phyloP scores from a whole-genome alignment of 768 basidiomycete species.

The Naematelia encephala region DNA sequence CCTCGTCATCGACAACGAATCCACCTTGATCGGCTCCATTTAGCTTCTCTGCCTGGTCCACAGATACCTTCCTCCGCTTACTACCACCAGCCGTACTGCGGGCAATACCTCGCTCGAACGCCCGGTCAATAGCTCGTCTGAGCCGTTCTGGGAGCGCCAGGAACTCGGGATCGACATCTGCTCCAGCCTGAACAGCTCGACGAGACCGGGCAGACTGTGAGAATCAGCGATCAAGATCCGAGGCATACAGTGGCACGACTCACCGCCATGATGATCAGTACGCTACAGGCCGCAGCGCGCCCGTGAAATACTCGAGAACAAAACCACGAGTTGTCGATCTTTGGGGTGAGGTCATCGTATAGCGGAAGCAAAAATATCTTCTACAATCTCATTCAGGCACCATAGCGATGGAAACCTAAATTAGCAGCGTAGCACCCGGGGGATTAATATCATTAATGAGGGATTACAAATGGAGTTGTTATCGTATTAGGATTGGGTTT shows the following conservation, averaged over 20 bases:
- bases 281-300: too few relatives aligned
- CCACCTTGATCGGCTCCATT: slow-evolving; percentile 7
- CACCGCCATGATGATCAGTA: not conserved
- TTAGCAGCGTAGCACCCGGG: too few relatives aligned
- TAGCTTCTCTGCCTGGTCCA: slow-evolving; percentile 4
- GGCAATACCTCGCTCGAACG: slow-evolving; percentile 33
- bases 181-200: slow-evolving; percentile 4
- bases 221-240: too few relatives aligned
- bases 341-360: too few relatives aligned
- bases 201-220: not conserved
- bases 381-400: too few relatives aligned
- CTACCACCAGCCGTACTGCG: slow-evolving; percentile 8
- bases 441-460: too few relatives aligned
- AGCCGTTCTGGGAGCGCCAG: slow-evolving; percentile 34
- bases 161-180: slow-evolving; percentile 43
- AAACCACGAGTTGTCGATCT: too few relatives aligned
- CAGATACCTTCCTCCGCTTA: slow-evolving; percentile 22
- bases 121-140: slow-evolving; percentile 33
- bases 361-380: too few relatives aligned
- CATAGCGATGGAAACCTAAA: too few relatives aligned
- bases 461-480: too few relatives aligned
- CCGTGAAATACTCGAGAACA: too few relatives aligned
- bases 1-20: slow-evolving; percentile 6
- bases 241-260: not conserved
- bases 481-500: too few relatives aligned